Base-by-base conservation (phyloP, 768 basidiomycete genomes). In the Chalciporus piperatus region DNA sequence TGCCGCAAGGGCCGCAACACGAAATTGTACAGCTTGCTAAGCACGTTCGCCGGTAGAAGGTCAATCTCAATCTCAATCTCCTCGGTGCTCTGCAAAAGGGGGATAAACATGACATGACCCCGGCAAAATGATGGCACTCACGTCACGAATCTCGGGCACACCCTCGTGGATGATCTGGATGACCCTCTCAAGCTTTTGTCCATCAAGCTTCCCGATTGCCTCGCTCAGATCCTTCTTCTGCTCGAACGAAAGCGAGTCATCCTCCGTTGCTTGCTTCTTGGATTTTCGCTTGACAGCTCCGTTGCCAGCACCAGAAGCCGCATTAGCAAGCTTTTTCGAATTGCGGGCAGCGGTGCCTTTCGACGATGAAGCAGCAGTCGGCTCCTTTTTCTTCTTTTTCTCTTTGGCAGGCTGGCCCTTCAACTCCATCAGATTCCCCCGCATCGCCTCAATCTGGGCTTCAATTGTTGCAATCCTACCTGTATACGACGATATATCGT, bases 11-110 rank as follows among this genome's bases (percentile, higher is more conserved):
- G 91, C 10, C 89, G 84, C 51, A 96, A 77, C 58, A 98, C 96
- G 64, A 91, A 93, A 72, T 96, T 95, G 76, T 98, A 99, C 25
- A 99, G 79, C 72, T 92, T 92, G 47, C 89, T 88, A 47, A 98
- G 82, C 41, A 97, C 95, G 27, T 80, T 70, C 7, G 89, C 77
- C 44, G 97, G 95, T 28, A 99, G 76, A 37, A 84, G 75, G 65
- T 98, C 97, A 64, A 99, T 98, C 71, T 99, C 97, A 39, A 99
- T 82, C 70, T 99, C 97, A 63, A 99, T 98, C 74, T 99, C 97
- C 70, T 98, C 93, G 41, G 88, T 89, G 70, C 91, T 93, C 91
- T 93, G 74, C 55, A 53, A 49, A 56, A 47, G 25, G 53, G 13
- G 45, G 52, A 54, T 52, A 63, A 52, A 50, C 52, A 8, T 30